Evolutionary conservation across 1,284 basidiomycete genomes (phyloP), one percentile per base, ranked within the genome.

Genomic region (Heliocybe sulcata): DNA sequence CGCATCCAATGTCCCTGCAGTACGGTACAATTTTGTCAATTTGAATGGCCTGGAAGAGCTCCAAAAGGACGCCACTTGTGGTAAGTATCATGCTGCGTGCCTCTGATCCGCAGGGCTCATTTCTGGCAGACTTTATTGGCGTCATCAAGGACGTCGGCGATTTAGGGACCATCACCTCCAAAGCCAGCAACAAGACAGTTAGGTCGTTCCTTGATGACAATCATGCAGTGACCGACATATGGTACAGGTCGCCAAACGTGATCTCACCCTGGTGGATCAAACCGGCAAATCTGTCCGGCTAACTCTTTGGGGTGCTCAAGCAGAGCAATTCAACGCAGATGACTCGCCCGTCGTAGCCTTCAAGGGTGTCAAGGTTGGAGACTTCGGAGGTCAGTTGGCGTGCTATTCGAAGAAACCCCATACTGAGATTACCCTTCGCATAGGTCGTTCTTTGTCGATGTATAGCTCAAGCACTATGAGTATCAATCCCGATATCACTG

Each of bases 281-380:
- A 89, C 92, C 9, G 81, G 81, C 29, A 93, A 79, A 67, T 85
- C 85, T 31, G 87, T 96, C 35, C 83, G 92, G 27, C 69, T 98
- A 60, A 99, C 97, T 2, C 75, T 99, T 4, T 99, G 97, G 96
- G 97, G 96, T 27, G 94, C 92, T 68, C 89, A 92, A 67, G 97
- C 96, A 1, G 94, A 98, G 67, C 81, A 81, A 49, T 99, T 88
- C 67, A 69, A 69, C 2, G 69, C 71, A 14, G 69, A 73, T 2
- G 77, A 82, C 42, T 76, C 81, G 54, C 83, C 91, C 10, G 83
- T 97, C 20, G 79, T 94, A 58, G 96, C 95, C 1, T 94, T 97
- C 80, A 98, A 97, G 73, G 91, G 93, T 22, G 92, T 94, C 64
- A 95, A 90, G 71, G 93, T 99, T 42, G 87, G 93, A 42, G 96